Base-by-base conservation (phyloP, 176 grass and related monocot genomes). In the Oryza punctata region DNA sequence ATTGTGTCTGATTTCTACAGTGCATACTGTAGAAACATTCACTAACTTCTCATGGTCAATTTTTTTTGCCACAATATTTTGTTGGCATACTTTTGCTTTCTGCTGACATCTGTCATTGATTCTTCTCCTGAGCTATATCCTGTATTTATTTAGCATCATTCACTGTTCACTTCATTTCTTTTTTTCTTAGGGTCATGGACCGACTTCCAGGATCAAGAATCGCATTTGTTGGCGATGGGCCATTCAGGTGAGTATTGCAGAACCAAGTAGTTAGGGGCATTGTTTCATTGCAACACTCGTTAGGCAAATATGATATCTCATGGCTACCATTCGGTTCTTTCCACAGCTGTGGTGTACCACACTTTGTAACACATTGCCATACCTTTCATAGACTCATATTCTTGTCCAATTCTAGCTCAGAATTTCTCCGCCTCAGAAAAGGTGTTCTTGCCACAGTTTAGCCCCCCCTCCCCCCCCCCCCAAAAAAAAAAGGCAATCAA, bases 201-300 rank as follows among this genome's bases (percentile, higher is more conserved):
- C 78, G 80, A 60, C 76, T 94, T 75, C 89, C 67, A 75, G 92
- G 84, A 78, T 38, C 85, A 73, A 89, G 92, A 70, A 89, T 94
- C 67, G 89, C 92, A 33, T 86, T 94, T 69, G 78, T 91, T 45
- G 89, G 87, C 63, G 89, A 91, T 59, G 87, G 92, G 24, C 82
- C 87, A 76, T 91, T 89, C 60, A 89, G 89, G 89, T 91, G 16
- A 73, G 63, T 45, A 50, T 26, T 68, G 73, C 65, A 28, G 6
- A 52, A n/a, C 45, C 29, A 50, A 54, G 25, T 69, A 76, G 40
- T 81, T 49, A 67, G 24, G 54, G 54, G 18, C 4, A 24, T 24
- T 23, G 21, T 60, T 60, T 23, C 54, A 60, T 60, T 61, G 57
- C 57, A 24, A 24, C 57, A 61, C 57, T 61, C 9, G n/a, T n/a